Base-by-base conservation (phyloP, 1,139 yeast species). In the Yamadazyma buinensis region DNA sequence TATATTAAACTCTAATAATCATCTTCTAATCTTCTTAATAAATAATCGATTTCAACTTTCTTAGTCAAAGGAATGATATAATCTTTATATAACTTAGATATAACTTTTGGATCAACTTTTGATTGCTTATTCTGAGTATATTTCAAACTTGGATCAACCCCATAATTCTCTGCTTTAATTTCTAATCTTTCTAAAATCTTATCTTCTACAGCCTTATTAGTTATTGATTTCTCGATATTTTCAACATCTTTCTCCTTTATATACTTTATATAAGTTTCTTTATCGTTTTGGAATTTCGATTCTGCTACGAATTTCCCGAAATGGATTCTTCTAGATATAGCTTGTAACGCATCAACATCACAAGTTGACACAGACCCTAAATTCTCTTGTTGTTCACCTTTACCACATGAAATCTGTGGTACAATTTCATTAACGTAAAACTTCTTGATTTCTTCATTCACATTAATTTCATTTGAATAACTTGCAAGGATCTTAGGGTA, bases 271-370 rank as follows among this genome's bases (percentile, higher is more conserved):
- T 81, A 88, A 35, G 58, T 58, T 34, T 75, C 85, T 29, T 68
- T 73, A 46, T 90, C 95, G 20, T 69, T 61, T 50, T 72, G 82
- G 57, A 78, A 92, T 61, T 92, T 92, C 28, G 95, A 84, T 56
- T 92, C 98, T 5, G 98, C 98, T 5, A 92, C 98, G 65, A 92
- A 92, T 59, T 84, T 86, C 34, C 97, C 98, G 61, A 92, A 92
- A 61, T 92, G 98, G 46, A 92, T 87, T 54, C 98, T 75, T 51
- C 98, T 73, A n/a, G 95, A 84, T 32, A 92, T 64, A 5, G 95
- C 81, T 57, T 90, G 97, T 44, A 92, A 69, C 47, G 85, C 77
- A 46, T 84, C 95, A 40, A 92, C 84, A 54, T 92, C 98, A 46
- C 87, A 71, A 26, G 79, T 67, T 1, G 95, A 83, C 28, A 94